These are phyloP conservation scores for Monosporascus sp. DNA, from an alignment of 2,329 filamentous ascomycete genomes.

Conservation along the genomic window DNA sequence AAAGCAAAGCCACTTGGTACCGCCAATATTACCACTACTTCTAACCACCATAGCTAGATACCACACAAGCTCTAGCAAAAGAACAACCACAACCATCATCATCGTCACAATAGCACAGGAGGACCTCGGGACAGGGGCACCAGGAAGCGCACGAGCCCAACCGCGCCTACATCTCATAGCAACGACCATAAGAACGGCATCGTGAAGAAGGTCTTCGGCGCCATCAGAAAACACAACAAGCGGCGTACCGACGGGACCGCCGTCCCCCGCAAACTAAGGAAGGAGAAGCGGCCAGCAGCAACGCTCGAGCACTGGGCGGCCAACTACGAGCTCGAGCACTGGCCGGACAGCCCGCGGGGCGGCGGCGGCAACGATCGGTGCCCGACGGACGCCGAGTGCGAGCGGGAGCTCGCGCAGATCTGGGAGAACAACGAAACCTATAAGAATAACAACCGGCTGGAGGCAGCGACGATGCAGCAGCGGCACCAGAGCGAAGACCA, in stretches of 20 bases:
- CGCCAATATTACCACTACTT: no score
- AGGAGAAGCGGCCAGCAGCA: background rate
- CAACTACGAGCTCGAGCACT: constrained; percentile 10
- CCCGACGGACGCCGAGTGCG: constrained; percentile 8
- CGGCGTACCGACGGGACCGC: background rate
- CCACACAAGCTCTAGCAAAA: no score
- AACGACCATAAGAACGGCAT: background rate
- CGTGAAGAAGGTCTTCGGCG: background rate
- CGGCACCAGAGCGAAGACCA: background rate
- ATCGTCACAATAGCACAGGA: background rate
- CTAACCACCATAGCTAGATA: no score
- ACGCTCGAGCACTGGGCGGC: constrained; percentile 6
- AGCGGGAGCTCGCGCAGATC: constrained; percentile 5
- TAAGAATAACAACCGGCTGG: background rate
- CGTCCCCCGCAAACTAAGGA: background rate
- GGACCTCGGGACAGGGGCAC: background rate
- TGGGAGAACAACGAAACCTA: constrained; percentile 5
- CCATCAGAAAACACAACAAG: background rate
- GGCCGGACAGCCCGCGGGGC: constrained; percentile 10
- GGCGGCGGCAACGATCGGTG: constrained; percentile 4
- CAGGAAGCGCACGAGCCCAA: background rate
- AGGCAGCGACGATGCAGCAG: background rate
- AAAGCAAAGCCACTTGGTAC: no score
- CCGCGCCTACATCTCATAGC: background rate
- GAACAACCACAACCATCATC: no score